Conservation (phyloP, 768 basidiomycete genomes). For the Tulasnella sp. region DNA sequence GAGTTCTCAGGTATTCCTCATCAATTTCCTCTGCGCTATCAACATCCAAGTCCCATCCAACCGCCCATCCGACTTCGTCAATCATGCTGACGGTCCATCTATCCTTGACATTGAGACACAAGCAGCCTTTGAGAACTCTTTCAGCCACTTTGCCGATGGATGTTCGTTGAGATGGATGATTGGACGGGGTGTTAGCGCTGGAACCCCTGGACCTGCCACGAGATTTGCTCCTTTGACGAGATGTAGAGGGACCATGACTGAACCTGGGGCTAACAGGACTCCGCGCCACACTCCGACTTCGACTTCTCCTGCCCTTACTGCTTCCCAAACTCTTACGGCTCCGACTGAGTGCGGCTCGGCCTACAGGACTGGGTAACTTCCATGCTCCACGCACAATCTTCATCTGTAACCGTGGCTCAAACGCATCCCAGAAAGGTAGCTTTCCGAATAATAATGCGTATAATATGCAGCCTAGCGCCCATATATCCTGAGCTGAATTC, state of each 20-base stretch:
- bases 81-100: constrained; percentile 78
- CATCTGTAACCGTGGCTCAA: constrained; percentile 82
- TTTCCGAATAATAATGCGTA: constrained; percentile 71
- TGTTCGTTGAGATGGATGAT: constrained; percentile 28
- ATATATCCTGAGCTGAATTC: constrained; percentile 78
- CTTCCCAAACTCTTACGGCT: background rate
- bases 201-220: constrained; percentile 31
- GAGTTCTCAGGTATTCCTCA: background rate
- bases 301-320: background rate
- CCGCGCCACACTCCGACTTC: constrained; percentile 3
- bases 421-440: constrained; percentile 81
- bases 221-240: constrained; percentile 44
- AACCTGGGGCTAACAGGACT: constrained; percentile 15
- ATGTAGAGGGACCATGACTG: constrained; percentile 2
- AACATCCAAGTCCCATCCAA: constrained; percentile 13
- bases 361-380: constrained; percentile 24
- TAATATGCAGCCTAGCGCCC: constrained; percentile 87
- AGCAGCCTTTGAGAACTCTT: constrained; percentile 61
- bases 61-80: constrained; percentile 38
- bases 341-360: background rate
- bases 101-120: constrained; percentile 44
- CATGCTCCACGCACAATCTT: constrained; percentile 73
- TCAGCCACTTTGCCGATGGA: constrained; percentile 28
- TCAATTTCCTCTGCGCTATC: constrained; percentile 14
- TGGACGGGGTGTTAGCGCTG: background rate